Base-by-base conservation (phyloP, 495 filamentous ascomycete species). In the Annulohypoxylon maeteangense region DNA sequence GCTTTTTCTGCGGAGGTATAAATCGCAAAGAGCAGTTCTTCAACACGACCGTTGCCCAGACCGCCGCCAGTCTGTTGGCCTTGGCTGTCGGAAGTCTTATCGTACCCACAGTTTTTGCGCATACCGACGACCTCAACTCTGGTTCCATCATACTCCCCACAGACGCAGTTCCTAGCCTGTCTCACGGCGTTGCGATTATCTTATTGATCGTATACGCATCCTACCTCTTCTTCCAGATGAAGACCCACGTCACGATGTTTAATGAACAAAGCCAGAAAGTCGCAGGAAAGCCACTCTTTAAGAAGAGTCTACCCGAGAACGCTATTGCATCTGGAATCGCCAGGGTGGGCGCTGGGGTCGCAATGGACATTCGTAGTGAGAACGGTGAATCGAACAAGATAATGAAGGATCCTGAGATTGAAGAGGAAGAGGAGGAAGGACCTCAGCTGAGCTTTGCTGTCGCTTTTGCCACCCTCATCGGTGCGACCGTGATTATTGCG, bases 41-140 rank as follows among this genome's bases (percentile, higher is more conserved):
- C 86, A 98, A 98, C 81, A 88, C 92, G 1, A 92, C 91, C 2
- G 94, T 98, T n/a, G 94, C 94, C 1, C 93, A 97, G 76, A 98
- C 94, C 0, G 93, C 94, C 1, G 89, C 93, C 27, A 92, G 89
- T 80, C 79, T 98, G 12, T 84, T 98, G 1, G 89, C 93, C 2
- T 81, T 98, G 18, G 90, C 92, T 14, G 91, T 96, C 11, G 90
- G 86, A 59, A 89, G 86, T 78, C 81, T 98, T 65, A 93, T 97
- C 65, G 93, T 98, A 31, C 94, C 94, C 0, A 97, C 94, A 11
- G 93, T 92, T 3, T 98, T 97, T 79, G 85, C 90, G 53, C 75
- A 86, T 45, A 80, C 79, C 38, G 82, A 82, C 22, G 72, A 75
- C 51, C 62, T 77, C 7, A 61, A 77, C 27, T 32, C 61, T 5